These are phyloP conservation scores for Amanita polypyramis DNA, from an alignment of 768 basidiomycete species.

Conservation along the genomic window DNA sequence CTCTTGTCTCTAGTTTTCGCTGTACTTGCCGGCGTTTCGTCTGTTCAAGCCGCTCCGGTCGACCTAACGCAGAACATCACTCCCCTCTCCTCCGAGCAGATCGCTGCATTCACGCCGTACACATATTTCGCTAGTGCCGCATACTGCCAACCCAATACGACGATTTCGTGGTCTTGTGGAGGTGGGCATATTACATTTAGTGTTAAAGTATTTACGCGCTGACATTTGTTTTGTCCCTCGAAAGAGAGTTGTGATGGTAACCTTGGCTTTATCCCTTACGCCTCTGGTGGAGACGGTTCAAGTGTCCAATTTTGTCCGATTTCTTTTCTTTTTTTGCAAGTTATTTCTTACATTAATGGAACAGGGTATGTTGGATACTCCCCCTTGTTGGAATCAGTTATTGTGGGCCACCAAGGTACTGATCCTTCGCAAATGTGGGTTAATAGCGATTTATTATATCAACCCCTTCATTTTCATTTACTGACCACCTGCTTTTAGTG, in stretches of 20 bases:
- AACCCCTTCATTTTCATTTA: not conserved
- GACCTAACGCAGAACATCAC: conserved; percentile 16
- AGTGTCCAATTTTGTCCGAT: conserved; percentile 29
- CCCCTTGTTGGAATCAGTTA: conserved; percentile 22
- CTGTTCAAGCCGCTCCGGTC: not conserved
- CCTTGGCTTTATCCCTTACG: conserved; percentile 20
- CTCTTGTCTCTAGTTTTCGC: not conserved
- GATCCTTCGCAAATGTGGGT: conserved; percentile 24
- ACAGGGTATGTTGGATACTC: conserved; percentile 21
- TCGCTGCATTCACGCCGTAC: conserved; percentile 28
- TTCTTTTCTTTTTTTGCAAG: not conserved
- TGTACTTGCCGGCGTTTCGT: not conserved
- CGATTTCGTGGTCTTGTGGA: conserved; percentile 37
- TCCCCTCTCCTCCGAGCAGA: conserved; percentile 22
- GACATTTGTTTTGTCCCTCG: conserved; percentile 9
- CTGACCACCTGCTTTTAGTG: conserved; percentile 13
- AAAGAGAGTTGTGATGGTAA: conserved; percentile 1
- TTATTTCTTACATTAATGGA: not conserved
- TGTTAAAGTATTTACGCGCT: not conserved
- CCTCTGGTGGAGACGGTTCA: conserved; percentile 38
- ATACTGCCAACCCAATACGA: conserved; percentile 28
- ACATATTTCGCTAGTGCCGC: conserved; percentile 32
- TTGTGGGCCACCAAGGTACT: conserved; percentile 35
- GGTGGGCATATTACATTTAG: conserved; percentile 17
- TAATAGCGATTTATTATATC: not conserved